These are phyloP conservation scores for Sphagnum tenellum DNA, from an alignment of 225 moss, liverwort and hornwort species.

Conservation along the genomic window DNA sequence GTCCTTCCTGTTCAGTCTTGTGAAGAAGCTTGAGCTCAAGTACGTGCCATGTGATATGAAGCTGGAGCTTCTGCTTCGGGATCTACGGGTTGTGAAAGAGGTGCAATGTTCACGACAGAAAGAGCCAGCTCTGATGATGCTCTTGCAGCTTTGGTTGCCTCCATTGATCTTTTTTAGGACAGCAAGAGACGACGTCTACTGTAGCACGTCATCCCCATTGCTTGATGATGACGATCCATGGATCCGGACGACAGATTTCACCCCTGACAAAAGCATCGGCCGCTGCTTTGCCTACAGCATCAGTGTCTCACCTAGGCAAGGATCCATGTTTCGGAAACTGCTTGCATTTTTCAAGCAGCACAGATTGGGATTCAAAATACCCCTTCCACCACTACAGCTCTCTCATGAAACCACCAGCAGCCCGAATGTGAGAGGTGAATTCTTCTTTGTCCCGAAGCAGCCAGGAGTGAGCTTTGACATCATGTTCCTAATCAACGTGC, in stretches of 20 bases:
- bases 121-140: slow-evolving; percentile 33
- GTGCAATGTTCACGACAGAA: slow-evolving; percentile 19
- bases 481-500: slow-evolving; percentile 61
- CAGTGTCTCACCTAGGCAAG: slow-evolving; percentile 47
- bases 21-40: slow-evolving; percentile 9
- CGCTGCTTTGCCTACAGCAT: slow-evolving; percentile 62
- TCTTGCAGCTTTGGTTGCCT: slow-evolving; percentile 61
- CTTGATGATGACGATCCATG: slow-evolving; percentile 88
- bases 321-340: slow-evolving; percentile 39
- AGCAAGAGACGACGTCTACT: slow-evolving; percentile 53
- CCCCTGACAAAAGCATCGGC: slow-evolving; percentile 46
- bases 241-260: slow-evolving; percentile 71
- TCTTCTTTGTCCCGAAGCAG: slow-evolving; percentile 33
- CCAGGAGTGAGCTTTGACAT: slow-evolving; percentile 30
- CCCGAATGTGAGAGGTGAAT: not conserved
- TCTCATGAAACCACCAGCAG: slow-evolving; percentile 9
- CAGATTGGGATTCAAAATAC: slow-evolving; percentile 17
- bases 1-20: slow-evolving; percentile 31
- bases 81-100: slow-evolving; percentile 44
- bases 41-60: slow-evolving; percentile 39
- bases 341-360: slow-evolving; percentile 33
- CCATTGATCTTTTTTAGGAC: slow-evolving; percentile 67
- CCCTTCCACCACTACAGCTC: slow-evolving; percentile 9
- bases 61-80: slow-evolving; percentile 42
- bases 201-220: slow-evolving; percentile 29